Base-by-base conservation (phyloP, 352 stramenopile genomes). In the Phytophthora macrochlamydospora region DNA sequence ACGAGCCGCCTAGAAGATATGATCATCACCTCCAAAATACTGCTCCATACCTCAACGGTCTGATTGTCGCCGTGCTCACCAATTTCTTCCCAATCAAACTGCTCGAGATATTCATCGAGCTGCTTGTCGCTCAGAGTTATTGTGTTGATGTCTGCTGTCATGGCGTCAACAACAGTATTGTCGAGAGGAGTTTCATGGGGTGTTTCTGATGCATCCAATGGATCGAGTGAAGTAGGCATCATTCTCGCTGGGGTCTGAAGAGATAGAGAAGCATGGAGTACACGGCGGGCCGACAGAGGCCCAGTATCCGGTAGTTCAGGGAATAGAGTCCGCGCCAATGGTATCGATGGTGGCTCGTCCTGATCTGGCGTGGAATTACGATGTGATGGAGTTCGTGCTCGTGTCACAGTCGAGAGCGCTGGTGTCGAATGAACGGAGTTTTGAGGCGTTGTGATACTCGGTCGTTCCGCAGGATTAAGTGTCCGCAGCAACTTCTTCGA, bases 31-130 rank as follows among this genome's bases (percentile, higher is more conserved):
- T 24, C 18, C 18, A 46, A 46, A 8, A 46, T 46, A 18, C 40
- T 46, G 18, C 40, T 46, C 40, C 40, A 46, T 18, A 46, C 40
- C 8, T 46, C 14, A 13, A 46, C 4, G 18, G 50, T 56, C 4
- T 56, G 7, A 30, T 56, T 13, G 14, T 56, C 32, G 12, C 50
- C 50, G 35, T 56, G 45, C 31, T 56, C 50, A 45, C 32, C 50
- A 32, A 56, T 33, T 37, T 45, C 50, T 33, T 56, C 32, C 50
- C 50, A 56, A 18, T 56, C 50, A 33, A 56, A 56, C 32, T 56
- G 50, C 32, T 56, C 50, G 32, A 56, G 32, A 45, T 45, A 56
- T 45, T 56, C 50, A 32, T 56, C 50, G 13, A 56, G 12, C 50
- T 45, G 50, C 35, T 56, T 35, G 12, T 58, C 51, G 4, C 51